These are phyloP conservation scores for Candida sithepensis DNA, from an alignment of 805 yeast genomes.

Conservation along the genomic window DNA sequence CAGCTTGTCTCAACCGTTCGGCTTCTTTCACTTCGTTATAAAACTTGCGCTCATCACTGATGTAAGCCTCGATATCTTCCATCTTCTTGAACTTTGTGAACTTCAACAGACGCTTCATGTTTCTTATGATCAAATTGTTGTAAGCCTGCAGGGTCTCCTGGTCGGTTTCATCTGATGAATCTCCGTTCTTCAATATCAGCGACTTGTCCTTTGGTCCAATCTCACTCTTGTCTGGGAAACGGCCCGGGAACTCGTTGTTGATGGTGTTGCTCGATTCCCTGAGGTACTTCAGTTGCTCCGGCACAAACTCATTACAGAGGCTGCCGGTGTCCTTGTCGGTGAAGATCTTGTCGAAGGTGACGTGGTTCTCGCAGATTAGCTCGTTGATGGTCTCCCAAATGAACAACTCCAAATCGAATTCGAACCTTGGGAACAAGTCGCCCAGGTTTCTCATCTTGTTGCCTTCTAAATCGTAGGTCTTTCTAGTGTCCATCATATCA, in stretches of 20 bases:
- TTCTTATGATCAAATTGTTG: not conserved
- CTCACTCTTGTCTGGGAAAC: not conserved
- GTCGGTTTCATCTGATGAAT: not conserved
- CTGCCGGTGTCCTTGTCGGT: constrained; percentile 1
- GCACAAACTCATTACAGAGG: constrained; percentile 8
- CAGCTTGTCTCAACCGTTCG: not conserved
- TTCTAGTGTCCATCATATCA: constrained; percentile 23
- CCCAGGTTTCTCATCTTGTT: constrained; percentile 26
- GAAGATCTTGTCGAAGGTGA: not conserved
- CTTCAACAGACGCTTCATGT: not conserved
- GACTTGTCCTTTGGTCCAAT: not conserved
- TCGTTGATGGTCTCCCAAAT: constrained; percentile 24
- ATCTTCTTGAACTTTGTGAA: not conserved
- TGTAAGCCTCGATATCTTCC: not conserved
- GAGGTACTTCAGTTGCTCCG: constrained; percentile 8
- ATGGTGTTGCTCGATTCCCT: not conserved
- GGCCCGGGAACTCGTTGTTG: not conserved
- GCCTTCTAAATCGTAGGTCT: constrained; percentile 14
- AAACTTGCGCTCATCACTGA: not conserved
- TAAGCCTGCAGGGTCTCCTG: not conserved
- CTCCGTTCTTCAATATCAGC: not conserved
- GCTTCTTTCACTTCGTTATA: not conserved
- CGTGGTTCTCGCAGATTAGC: constrained; percentile 12
- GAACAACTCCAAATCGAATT: constrained; percentile 24
- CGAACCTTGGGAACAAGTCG: constrained; percentile 16